phyloP scores from a whole-genome alignment of 345 rosid species.

The Populus tremula region DNA sequence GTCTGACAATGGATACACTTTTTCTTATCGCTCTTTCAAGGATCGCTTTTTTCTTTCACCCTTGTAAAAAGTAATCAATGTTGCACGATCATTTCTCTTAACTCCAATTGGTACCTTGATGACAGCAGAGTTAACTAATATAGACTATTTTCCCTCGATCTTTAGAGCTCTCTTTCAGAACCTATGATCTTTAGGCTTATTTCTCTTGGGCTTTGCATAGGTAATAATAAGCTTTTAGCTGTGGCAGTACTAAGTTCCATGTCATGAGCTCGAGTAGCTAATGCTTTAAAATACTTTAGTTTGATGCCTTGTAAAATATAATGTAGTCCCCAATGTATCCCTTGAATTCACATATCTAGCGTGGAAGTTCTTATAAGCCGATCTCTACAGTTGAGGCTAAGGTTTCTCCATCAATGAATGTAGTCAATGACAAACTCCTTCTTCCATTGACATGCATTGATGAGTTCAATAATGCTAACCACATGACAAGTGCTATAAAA shows the following conservation, averaged over 20 bases:
- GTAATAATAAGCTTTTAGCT: neutral
- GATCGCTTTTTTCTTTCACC: neutral
- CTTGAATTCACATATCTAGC: too few species aligned
- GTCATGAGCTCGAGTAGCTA: too few species aligned
- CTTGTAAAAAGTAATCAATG: neutral
- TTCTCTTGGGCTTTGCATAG: neutral
- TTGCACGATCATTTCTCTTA: neutral
- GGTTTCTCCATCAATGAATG: too few species aligned
- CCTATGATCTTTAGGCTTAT: too few species aligned
- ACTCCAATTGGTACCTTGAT: neutral
- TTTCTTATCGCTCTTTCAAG: neutral
- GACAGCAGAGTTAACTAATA: neutral
- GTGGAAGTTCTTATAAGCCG: too few species aligned
- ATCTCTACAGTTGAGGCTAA: too few species aligned
- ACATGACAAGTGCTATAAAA: too few species aligned
- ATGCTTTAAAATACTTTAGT: neutral
- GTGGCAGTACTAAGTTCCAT: neutral
- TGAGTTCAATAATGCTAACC: neutral
- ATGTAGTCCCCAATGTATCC: too few species aligned
- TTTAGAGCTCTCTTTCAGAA: neutral
- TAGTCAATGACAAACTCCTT: neutral
- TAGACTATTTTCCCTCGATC: neutral
- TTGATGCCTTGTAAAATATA: too few species aligned
- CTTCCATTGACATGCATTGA: neutral
- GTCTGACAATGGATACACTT: neutral